These are phyloP conservation scores for Pestalotiopsis sp. DNA, from an alignment of 2,329 filamentous ascomycete species.

Conservation along the genomic window DNA sequence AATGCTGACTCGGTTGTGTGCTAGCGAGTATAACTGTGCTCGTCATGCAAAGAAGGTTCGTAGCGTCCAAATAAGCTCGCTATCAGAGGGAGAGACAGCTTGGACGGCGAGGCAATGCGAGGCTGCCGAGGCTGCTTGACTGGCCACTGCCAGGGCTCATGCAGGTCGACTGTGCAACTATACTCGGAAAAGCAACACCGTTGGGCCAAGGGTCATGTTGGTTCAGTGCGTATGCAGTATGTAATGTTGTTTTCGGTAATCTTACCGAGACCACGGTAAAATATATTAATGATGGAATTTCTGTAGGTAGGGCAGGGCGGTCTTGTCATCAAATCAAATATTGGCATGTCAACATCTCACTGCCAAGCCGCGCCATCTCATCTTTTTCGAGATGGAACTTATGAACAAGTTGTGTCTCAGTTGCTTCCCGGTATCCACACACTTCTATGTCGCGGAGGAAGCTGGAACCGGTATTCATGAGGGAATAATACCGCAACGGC, in stretches of 20 bases:
- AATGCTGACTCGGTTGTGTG: no score
- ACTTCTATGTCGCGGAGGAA: not conserved
- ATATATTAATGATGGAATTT: not conserved
- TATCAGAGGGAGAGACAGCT: not conserved
- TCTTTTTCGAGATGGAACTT: not conserved
- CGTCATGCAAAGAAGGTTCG: not conserved
- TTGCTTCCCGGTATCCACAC: not conserved
- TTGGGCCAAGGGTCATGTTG: not conserved
- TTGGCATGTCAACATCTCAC: not conserved
- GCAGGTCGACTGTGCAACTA: not conserved
- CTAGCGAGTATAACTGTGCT: not conserved
- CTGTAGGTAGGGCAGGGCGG: not conserved
- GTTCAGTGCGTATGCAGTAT: not conserved
- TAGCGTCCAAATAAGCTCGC: not conserved
- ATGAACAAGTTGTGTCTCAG: not conserved
- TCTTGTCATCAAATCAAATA: not conserved
- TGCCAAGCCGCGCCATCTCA: not conserved
- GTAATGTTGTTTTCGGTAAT: not conserved
- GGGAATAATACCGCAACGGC: not conserved
- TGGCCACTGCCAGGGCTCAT: not conserved
- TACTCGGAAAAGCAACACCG: not conserved
- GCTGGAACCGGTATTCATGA: not conserved
- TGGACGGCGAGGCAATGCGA: no score
- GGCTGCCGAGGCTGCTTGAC: no score
- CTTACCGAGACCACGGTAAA: not conserved